Evolutionary conservation across 495 filamentous ascomycete genomes (phyloP).

Genomic region (Penicillium herquei): DNA sequence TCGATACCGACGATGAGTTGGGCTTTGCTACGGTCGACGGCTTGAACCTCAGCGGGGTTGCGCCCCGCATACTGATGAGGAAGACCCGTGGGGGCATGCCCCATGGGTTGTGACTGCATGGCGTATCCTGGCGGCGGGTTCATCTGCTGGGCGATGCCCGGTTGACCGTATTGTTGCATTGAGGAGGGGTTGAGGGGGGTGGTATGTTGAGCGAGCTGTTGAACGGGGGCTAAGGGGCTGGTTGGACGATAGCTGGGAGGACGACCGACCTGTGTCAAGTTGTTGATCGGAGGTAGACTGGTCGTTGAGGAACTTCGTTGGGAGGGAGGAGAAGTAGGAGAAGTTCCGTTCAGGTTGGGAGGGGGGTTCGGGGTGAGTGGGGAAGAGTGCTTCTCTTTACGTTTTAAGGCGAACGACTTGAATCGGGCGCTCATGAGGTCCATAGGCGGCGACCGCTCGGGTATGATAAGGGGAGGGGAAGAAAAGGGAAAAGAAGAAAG

Average conservation of each 20-base stretch:
- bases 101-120: constrained; percentile 39
- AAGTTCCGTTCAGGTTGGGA: constrained; percentile 35
- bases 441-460: constrained; percentile 30
- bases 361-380: constrained; percentile 13
- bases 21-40: constrained; percentile 69
- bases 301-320: constrained; percentile 48
- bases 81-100: constrained; percentile 39
- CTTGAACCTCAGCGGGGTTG: constrained; percentile 75
- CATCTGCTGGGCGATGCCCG: constrained; percentile 44
- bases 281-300: constrained; percentile 49
- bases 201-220: constrained; percentile 65
- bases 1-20: constrained; percentile 73
- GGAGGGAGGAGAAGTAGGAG: constrained; percentile 38
- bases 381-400: constrained; percentile 40
- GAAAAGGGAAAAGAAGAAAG: constrained; percentile 8
- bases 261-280: constrained; percentile 37
- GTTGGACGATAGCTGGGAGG: constrained; percentile 72
- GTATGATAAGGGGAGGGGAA: constrained; percentile 10
- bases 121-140: constrained; percentile 53
- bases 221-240: constrained; percentile 55
- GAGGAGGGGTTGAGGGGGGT: constrained; percentile 65
- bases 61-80: constrained; percentile 45
- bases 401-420: constrained; percentile 46
- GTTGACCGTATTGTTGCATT: constrained; percentile 46
- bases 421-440: constrained; percentile 55